These are phyloP conservation scores for Globisporangium perplexum DNA, from an alignment of 352 stramenopile genomes.

Conservation along the genomic window DNA sequence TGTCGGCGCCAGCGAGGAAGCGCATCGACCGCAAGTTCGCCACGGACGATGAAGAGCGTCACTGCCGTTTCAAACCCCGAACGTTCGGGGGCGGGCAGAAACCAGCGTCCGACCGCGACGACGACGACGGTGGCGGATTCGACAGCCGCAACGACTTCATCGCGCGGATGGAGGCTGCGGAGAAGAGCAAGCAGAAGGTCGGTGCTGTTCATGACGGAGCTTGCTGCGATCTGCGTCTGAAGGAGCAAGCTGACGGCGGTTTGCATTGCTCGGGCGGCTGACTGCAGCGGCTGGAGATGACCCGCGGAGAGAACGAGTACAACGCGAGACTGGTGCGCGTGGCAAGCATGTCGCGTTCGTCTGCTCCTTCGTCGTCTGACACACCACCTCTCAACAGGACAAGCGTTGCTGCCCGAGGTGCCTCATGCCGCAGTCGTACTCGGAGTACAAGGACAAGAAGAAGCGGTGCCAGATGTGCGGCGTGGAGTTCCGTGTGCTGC, in stretches of 20 bases:
- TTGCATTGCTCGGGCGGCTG: not conserved
- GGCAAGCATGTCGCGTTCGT: not conserved
- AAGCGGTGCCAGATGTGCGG: conserved; percentile 79
- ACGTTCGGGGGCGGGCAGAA: conserved; percentile 13
- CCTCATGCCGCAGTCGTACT: conserved; percentile 62
- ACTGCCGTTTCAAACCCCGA: conserved; percentile 62
- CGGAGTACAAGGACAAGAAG: conserved; percentile 84
- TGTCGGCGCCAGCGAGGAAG: conserved; percentile 47
- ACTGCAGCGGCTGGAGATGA: conserved; percentile 62
- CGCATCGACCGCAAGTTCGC: conserved; percentile 45
- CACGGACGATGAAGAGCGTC: conserved; percentile 60
- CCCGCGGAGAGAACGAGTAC: conserved; percentile 74
- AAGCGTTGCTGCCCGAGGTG: conserved; percentile 80
- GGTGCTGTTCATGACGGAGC: no score
- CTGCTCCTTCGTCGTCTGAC: not conserved
- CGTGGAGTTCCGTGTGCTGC: conserved; percentile 60
- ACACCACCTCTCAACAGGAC: conserved; percentile 27
- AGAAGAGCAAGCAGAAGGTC: conserved; percentile 76
- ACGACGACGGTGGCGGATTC: conserved; percentile 12
- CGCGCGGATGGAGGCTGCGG: conserved; percentile 69
- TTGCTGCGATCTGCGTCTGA: not conserved
- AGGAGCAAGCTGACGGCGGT: not conserved
- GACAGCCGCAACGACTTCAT: conserved; percentile 38
- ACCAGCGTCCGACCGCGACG: conserved; percentile 23
- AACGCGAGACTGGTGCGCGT: conserved; percentile 37